Conservation (phyloP, 257 asterid species). For the Solanum ossicruentum region DNA sequence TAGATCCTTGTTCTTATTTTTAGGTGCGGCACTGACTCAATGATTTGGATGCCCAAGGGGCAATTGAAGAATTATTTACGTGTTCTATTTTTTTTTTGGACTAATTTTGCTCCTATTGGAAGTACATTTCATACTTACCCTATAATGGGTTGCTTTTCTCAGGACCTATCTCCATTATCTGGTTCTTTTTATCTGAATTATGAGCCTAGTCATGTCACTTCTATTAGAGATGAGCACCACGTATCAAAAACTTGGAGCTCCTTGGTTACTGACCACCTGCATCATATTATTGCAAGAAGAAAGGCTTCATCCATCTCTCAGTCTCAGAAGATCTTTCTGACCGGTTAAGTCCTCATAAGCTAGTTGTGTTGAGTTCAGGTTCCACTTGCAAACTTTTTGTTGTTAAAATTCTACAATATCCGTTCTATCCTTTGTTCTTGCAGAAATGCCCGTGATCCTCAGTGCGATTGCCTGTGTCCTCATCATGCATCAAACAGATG, state of each 20-base stretch:
- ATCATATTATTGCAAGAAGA: constrained; percentile 23
- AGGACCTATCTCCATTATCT: constrained; percentile 47
- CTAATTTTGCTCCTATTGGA: background rate
- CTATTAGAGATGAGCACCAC: constrained; percentile 17
- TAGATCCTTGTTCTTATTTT: background rate
- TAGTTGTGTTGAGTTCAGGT: background rate
- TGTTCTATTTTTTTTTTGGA: background rate
- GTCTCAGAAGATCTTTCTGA: constrained; percentile 29
- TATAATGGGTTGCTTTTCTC: constrained; percentile 11
- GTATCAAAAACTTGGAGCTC: constrained; percentile 37
- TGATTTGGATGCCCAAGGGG: background rate
- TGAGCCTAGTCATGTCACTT: constrained; percentile 11
- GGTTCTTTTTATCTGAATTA: constrained; percentile 29
- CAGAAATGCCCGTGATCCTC: constrained; percentile 65
- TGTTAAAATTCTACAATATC: background rate
- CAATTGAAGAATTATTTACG: background rate
- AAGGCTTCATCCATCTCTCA: constrained; percentile 27
- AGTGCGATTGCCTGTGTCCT: constrained; percentile 61
- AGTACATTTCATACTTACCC: background rate
- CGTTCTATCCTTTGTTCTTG: constrained; percentile 6
- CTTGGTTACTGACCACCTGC: constrained; percentile 36
- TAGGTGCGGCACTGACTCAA: background rate
- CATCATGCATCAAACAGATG: constrained; percentile 46
- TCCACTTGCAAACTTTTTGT: background rate
- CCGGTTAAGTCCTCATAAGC: constrained; percentile 25